A percentile compares a stretch with the other conserved stretches of the same genome.
phyloP scores from a whole-genome alignment of 169 alveolate species.

The Plasmodium blacklocki region DNA sequence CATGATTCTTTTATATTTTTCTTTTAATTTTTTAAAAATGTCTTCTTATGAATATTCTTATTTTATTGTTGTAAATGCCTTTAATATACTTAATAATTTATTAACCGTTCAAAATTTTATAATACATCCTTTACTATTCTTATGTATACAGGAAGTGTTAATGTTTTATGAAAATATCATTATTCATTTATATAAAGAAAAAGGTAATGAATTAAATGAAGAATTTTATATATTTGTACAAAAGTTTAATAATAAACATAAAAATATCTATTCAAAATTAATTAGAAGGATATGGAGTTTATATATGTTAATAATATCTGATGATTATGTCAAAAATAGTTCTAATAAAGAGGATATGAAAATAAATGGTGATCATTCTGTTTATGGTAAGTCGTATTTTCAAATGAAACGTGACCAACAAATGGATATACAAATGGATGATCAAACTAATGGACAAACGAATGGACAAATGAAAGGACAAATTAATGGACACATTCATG shows the following conservation, averaged over 20 bases:
- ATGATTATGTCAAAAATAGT: slow-evolving; percentile 34
- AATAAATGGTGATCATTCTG: not conserved
- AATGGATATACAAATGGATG: too few relatives aligned
- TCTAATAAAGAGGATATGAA: too few relatives aligned
- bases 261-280: slow-evolving; percentile 14
- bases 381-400: too few relatives aligned
- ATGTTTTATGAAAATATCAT: slow-evolving; percentile 60
- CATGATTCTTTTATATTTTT: slow-evolving; percentile 40
- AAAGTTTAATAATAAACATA: slow-evolving; percentile 55
- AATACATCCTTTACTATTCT: slow-evolving; percentile 56
- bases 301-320: slow-evolving; percentile 62
- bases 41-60: slow-evolving; percentile 53
- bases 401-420: too few relatives aligned
- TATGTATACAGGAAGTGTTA: slow-evolving; percentile 33
- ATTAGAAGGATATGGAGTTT: slow-evolving; percentile 56
- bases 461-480: not conserved
- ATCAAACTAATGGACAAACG: not conserved
- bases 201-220: slow-evolving; percentile 30
- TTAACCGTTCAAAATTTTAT: slow-evolving; percentile 57
- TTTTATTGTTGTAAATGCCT: slow-evolving; percentile 48
- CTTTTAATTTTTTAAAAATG: slow-evolving; percentile 52
- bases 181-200: slow-evolving; percentile 62
- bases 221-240: slow-evolving; percentile 63
- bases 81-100: slow-evolving; percentile 49
- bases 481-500: not conserved